A percentile compares a stretch with the other conserved stretches of the same genome.
Conservation (phyloP, 2,329 filamentous ascomycete species). For the Microsporum canis region DNA sequence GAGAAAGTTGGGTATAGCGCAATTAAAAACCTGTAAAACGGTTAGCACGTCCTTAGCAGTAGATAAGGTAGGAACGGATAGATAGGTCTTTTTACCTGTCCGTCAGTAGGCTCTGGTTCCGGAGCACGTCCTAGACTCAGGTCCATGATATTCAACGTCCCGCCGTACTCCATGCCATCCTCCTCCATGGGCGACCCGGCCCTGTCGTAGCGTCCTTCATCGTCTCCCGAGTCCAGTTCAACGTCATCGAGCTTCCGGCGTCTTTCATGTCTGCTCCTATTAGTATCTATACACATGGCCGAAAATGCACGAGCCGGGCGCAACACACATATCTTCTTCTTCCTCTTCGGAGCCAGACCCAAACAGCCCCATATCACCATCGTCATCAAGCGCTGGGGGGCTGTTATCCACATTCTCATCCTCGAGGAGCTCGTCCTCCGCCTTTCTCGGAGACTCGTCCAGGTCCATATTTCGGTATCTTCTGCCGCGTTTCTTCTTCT, state of each 20-base stretch:
- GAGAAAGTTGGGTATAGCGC: slow-evolving; percentile 54
- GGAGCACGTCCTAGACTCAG: slow-evolving; percentile 47
- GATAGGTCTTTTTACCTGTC: slow-evolving; percentile 22
- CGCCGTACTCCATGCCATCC: slow-evolving; percentile 31
- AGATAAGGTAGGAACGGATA: no score
- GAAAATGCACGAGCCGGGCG: not conserved
- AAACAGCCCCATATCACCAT: slow-evolving; percentile 35
- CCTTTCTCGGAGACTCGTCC: not conserved
- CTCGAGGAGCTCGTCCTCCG: not conserved
- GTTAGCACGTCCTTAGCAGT: not conserved
- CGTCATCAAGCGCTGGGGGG: slow-evolving; percentile 11
- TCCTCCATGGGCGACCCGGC: slow-evolving; percentile 36
- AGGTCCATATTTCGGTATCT: not conserved
- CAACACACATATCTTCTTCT: slow-evolving; percentile 27
- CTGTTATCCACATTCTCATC: slow-evolving; percentile 15
- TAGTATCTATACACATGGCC: not conserved
- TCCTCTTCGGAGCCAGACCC: slow-evolving; percentile 36
- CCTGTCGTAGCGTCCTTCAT: slow-evolving; percentile 46
- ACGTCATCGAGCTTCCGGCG: slow-evolving; percentile 46
- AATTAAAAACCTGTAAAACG: slow-evolving; percentile 43
- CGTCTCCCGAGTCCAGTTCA: slow-evolving; percentile 54
- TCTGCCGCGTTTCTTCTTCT: no score
- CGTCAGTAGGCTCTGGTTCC: slow-evolving; percentile 41
- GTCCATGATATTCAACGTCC: slow-evolving; percentile 44
- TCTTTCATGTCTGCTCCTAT: slow-evolving; percentile 22